phyloP scores from a whole-genome alignment of 768 basidiomycete genomes.

The Scleroderma citrinum region DNA sequence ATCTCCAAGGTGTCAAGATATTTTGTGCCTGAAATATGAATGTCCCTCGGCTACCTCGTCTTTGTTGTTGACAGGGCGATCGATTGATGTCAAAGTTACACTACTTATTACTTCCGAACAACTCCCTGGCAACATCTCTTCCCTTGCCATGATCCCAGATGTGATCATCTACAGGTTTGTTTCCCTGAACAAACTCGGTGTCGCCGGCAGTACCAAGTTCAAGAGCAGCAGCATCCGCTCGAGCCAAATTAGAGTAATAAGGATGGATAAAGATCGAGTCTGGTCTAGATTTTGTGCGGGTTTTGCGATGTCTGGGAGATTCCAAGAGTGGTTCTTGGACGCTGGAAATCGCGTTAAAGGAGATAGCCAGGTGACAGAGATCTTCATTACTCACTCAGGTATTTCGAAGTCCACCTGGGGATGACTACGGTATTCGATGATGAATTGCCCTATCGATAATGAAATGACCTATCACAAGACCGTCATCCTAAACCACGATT shows the following conservation, averaged over 20 bases:
- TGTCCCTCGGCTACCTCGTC: too few species aligned
- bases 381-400: slow-evolving; percentile 16
- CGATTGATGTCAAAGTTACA: too few species aligned
- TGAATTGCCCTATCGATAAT: slow-evolving; percentile 53
- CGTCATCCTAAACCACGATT: not conserved
- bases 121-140: slow-evolving; percentile 41
- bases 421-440: slow-evolving; percentile 35
- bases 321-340: slow-evolving; percentile 21
- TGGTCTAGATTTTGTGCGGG: slow-evolving; percentile 50
- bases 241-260: slow-evolving; percentile 53
- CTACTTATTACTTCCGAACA: slow-evolving; percentile 35
- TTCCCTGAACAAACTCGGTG: slow-evolving; percentile 41
- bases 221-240: slow-evolving; percentile 57
- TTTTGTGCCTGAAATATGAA: not conserved
- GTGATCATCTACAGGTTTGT: slow-evolving; percentile 30
- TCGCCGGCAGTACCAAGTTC: slow-evolving; percentile 47
- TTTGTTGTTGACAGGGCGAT: too few species aligned
- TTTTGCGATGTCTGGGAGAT: slow-evolving; percentile 21
- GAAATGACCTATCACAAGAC: slow-evolving; percentile 41
- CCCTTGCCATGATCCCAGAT: slow-evolving; percentile 51
- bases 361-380: not conserved
- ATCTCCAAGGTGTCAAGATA: not conserved
- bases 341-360: slow-evolving; percentile 5
- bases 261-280: slow-evolving; percentile 61
- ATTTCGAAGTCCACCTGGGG: slow-evolving; percentile 5